Percentiles rank a stretch among this genome's conserved stretches.
phyloP scores from a whole-genome alignment of 2,329 filamentous ascomycete species.

The Neoascochyta sp. region DNA sequence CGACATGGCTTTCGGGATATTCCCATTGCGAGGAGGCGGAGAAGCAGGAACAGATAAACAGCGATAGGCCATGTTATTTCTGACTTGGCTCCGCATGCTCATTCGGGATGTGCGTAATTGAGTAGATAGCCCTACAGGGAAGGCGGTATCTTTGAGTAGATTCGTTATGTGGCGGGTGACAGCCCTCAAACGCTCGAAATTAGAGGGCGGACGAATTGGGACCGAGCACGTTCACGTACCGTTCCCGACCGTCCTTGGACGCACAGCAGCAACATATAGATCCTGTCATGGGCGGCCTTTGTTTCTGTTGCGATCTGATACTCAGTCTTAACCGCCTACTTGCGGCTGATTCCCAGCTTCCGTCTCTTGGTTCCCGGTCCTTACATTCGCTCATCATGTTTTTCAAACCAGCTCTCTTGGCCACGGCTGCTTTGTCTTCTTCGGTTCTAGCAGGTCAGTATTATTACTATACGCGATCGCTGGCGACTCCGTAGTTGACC shows the following conservation, averaged over 20 bases:
- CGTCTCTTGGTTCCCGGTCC: conserved; percentile 1
- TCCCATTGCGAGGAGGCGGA: conserved; percentile 5
- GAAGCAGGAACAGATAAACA: conserved; percentile 1
- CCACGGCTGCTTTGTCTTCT: conserved; percentile 23
- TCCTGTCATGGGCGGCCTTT: neutral
- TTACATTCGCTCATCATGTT: conserved; percentile 19
- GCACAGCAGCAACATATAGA: conserved; percentile 7
- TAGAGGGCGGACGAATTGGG: conserved; percentile 18
- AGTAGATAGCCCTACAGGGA: no score
- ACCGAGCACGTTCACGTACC: conserved; percentile 14
- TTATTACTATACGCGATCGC: no score
- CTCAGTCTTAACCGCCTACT: conserved; percentile 1
- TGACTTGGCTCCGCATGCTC: no score
- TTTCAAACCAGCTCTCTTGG: conserved; percentile 21
- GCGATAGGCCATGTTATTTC: conserved; percentile 1
- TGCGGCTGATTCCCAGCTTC: conserved; percentile 3
- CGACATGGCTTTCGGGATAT: no score
- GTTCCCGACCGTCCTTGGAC: no score
- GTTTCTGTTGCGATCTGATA: neutral
- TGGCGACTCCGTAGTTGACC: neutral
- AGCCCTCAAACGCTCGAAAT: conserved; percentile 14
- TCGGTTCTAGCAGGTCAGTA: conserved; percentile 22
- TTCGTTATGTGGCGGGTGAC: conserved; percentile 2
- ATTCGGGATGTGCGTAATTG: no score
- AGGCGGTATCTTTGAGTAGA: no score